Conservation (phyloP, 2,329 filamentous ascomycete species). For the Phyllosticta paracitricarpa region DNA sequence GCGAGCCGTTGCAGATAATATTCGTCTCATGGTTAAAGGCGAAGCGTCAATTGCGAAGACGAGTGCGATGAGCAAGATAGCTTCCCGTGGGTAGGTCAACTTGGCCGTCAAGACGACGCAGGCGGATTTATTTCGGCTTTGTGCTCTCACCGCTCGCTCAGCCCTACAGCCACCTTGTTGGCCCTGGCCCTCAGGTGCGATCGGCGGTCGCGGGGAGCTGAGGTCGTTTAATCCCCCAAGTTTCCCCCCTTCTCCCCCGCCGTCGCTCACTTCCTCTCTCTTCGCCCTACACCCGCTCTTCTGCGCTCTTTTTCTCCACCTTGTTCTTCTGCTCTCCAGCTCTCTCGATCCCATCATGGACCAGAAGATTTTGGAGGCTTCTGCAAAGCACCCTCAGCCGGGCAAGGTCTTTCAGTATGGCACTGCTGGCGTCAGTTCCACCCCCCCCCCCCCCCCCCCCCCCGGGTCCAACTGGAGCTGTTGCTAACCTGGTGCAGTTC, state of each 20-base stretch:
- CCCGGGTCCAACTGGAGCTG: conserved; percentile 6
- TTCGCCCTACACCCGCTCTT: not conserved
- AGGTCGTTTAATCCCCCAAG: conserved; percentile 2
- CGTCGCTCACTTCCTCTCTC: not conserved
- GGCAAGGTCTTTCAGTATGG: conserved; percentile 27
- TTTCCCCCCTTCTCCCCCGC: conserved; percentile 3
- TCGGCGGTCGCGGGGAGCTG: conserved; percentile 7
- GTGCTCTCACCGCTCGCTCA: conserved; percentile 7
- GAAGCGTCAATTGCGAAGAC: not conserved
- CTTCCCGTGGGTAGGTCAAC: not conserved
- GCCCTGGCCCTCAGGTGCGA: conserved; percentile 6
- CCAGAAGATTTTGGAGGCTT: conserved; percentile 20
- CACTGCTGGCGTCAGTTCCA: conserved; percentile 39
- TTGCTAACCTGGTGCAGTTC: conserved; percentile 38
- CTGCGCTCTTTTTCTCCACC: conserved; percentile 1
- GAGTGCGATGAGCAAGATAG: not conserved
- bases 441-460: not conserved
- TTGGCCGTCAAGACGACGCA: no score
- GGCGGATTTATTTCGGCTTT: not conserved
- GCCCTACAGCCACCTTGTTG: conserved; percentile 1
- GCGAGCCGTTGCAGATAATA: not conserved
- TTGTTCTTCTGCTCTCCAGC: not conserved
- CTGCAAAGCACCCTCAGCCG: conserved; percentile 23
- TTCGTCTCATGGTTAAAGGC: conserved; percentile 2
- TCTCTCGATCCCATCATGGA: conserved; percentile 5